These are phyloP conservation scores for Telopea speciosissima DNA, from an alignment of 177 flowering plant species.

Conservation along the genomic window DNA sequence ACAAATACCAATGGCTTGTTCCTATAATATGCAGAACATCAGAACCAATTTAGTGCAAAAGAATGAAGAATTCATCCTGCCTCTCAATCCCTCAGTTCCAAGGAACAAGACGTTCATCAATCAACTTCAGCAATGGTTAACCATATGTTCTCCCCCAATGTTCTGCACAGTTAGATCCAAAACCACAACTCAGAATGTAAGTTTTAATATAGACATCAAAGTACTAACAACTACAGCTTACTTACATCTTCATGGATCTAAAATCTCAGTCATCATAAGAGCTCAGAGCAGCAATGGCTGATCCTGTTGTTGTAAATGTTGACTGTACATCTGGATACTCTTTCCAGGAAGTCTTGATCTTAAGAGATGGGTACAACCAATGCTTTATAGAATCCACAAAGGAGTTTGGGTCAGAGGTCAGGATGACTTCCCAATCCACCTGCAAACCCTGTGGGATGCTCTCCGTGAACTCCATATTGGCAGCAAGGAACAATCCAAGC, in stretches of 20 bases:
- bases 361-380: slow-evolving; percentile 82
- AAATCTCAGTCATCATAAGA: slow-evolving; percentile 39
- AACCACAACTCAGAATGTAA: neutral
- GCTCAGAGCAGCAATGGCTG: slow-evolving; percentile 81
- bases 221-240: neutral
- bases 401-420: slow-evolving; percentile 49
- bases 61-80: neutral
- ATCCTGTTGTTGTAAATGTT: slow-evolving; percentile 62
- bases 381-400: slow-evolving; percentile 60
- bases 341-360: slow-evolving; percentile 73
- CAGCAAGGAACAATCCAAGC: slow-evolving; percentile 85
- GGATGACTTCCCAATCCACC: slow-evolving; percentile 96
- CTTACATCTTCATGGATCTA: slow-evolving; percentile 8
- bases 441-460: slow-evolving; percentile 76
- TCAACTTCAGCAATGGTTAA: neutral
- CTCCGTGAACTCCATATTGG: slow-evolving; percentile 86
- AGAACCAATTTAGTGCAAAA: neutral
- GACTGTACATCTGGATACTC: slow-evolving; percentile 76
- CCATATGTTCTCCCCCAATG: neutral
- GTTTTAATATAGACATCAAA: neutral
- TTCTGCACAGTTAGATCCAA: neutral
- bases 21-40: neutral
- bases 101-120: neutral
- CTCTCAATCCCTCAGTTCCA: neutral
- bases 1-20: no score